Evolutionary conservation across 306 rosid genomes (phyloP).

Genomic region (Cercis canadensis): DNA sequence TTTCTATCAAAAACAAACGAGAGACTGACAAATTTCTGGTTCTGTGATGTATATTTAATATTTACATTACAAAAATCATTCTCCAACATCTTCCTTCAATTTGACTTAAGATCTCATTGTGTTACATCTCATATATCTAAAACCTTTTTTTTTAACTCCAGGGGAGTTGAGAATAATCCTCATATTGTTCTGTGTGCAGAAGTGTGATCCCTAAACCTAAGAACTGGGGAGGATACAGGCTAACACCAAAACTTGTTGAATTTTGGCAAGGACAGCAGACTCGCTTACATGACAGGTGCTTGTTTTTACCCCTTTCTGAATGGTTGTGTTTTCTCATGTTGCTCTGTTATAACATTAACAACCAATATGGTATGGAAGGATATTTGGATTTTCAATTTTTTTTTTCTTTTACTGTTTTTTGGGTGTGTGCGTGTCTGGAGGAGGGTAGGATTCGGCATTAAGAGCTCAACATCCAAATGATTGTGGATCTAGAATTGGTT

Average conservation of each 20-base stretch:
- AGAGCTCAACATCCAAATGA: no score
- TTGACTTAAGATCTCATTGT: slow-evolving; percentile 23
- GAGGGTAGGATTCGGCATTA: no score
- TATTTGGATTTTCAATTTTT: no score
- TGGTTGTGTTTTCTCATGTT: slow-evolving; percentile 41
- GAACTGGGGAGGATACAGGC: slow-evolving; percentile 97
- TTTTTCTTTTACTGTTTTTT: no score
- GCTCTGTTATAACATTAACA: slow-evolving; percentile 7
- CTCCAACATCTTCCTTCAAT: slow-evolving; percentile 17
- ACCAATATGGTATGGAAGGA: neutral
- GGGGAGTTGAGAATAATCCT: slow-evolving; percentile 19
- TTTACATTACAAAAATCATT: slow-evolving; percentile 22
- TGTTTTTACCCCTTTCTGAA: slow-evolving; percentile 64
- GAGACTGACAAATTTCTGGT: slow-evolving; percentile 5
- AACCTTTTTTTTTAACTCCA: slow-evolving; percentile 29
- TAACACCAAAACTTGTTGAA: slow-evolving; percentile 79
- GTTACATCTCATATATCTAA: slow-evolving; percentile 28
- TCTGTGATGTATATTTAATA: no score
- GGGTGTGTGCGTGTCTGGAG: no score
- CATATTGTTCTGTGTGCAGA: slow-evolving; percentile 54
- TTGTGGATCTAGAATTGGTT: neutral
- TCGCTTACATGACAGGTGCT: slow-evolving; percentile 99
- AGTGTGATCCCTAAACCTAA: slow-evolving; percentile 85
- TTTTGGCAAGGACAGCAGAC: slow-evolving; percentile 98
- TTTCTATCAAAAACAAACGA: no score